Conservation (phyloP, 108 stramenopile genomes). For the Pseudonitzschia delicatissima region DNA sequence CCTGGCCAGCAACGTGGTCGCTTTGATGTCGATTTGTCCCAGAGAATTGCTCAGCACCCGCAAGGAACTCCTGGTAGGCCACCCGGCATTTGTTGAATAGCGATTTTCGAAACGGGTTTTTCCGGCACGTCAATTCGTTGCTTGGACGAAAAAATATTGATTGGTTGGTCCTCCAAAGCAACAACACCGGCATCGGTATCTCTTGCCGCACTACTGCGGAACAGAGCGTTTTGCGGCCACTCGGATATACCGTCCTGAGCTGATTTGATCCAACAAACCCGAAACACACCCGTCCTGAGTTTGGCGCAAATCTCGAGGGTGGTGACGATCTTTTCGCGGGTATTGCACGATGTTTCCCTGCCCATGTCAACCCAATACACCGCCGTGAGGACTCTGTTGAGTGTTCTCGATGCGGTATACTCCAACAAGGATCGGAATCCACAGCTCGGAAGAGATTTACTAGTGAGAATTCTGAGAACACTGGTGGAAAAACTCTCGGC, state of each 20-base stretch:
- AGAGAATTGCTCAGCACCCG: slow-evolving; percentile 72
- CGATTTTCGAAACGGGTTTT: slow-evolving; percentile 88
- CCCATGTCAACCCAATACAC: slow-evolving; percentile 86
- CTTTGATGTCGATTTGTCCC: slow-evolving; percentile 83
- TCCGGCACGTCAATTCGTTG: slow-evolving; percentile 81
- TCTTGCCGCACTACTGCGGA: slow-evolving; percentile 34
- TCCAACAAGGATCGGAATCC: slow-evolving; percentile 78
- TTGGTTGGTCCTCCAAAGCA: slow-evolving; percentile 40
- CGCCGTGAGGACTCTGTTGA: slow-evolving; percentile 82
- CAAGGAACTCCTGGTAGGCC: slow-evolving; percentile 85
- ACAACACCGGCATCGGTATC: slow-evolving; percentile 5
- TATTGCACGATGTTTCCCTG: slow-evolving; percentile 80
- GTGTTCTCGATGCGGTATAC: slow-evolving; percentile 85
- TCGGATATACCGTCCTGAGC: slow-evolving; percentile 90
- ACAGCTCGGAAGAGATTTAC: slow-evolving; percentile 72
- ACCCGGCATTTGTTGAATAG: slow-evolving; percentile 91
- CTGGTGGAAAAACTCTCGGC: slow-evolving; percentile 83
- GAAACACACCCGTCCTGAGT: slow-evolving; percentile 47
- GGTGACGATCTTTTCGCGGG: slow-evolving; percentile 81
- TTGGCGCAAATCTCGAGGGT: slow-evolving; percentile 84
- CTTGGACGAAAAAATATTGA: slow-evolving; percentile 86
- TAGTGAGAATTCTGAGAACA: slow-evolving; percentile 79
- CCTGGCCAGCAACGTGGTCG: slow-evolving; percentile 71
- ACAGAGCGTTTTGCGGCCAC: slow-evolving; percentile 69
- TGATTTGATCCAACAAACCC: slow-evolving; percentile 87